phyloP scores from a whole-genome alignment of 2,329 filamentous ascomycete species.

The Aureobasidium leucospermi region DNA sequence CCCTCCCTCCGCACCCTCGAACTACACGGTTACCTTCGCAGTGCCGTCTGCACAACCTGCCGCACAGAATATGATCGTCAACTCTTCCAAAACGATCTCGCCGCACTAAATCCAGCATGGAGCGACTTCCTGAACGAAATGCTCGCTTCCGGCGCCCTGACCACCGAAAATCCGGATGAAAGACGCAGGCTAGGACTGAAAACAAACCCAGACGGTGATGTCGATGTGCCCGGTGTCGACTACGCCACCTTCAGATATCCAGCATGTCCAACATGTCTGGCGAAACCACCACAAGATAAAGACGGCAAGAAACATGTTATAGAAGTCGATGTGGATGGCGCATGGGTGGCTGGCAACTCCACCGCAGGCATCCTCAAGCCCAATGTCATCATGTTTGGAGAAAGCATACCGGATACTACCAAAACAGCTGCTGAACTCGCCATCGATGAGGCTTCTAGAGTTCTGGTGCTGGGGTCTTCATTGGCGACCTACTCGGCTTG shows the following conservation, averaged over 20 bases:
- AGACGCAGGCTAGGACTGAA: conserved; percentile 62
- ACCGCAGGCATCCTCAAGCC: conserved; percentile 78
- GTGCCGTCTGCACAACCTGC: conserved; percentile 75
- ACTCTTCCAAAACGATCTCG: conserved; percentile 68
- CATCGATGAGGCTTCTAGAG: conserved; percentile 65
- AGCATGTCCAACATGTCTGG: conserved; percentile 73
- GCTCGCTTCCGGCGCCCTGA: conserved; percentile 64
- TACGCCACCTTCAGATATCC: conserved; percentile 91
- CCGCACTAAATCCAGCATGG: conserved; percentile 80
- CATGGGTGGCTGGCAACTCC: conserved; percentile 51
- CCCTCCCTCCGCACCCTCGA: conserved; percentile 69
- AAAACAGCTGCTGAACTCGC: conserved; percentile 72
- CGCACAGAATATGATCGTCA: conserved; percentile 61
- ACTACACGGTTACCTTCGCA: conserved; percentile 82
- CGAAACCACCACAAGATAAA: conserved; percentile 49
- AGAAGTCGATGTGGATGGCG: conserved; percentile 70
- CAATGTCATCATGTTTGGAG: conserved; percentile 93
- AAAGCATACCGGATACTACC: conserved; percentile 64
- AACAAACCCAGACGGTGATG: conserved; percentile 90
- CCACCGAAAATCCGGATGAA: conserved; percentile 68
- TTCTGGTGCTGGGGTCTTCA: conserved; percentile 81
- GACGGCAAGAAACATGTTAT: conserved; percentile 54
- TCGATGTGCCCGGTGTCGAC: conserved; percentile 77
- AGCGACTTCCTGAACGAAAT: conserved; percentile 65
- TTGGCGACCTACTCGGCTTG: conserved; percentile 94